These are phyloP conservation scores for Pseudofabraea citricarpa DNA, from an alignment of 2,329 filamentous ascomycete genomes.

Conservation along the genomic window DNA sequence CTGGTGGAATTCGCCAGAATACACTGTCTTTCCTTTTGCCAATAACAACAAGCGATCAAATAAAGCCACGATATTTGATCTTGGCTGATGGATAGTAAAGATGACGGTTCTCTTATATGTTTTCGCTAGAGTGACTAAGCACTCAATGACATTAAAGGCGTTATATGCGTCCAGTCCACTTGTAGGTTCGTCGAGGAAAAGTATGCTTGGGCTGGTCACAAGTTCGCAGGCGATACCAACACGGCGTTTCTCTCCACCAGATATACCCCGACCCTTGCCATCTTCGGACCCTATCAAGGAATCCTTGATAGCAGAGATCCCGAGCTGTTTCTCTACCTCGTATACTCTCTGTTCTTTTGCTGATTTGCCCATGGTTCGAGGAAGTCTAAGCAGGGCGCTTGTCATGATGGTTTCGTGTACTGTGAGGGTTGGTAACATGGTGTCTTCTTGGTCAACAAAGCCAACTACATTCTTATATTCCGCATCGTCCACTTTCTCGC, in stretches of 20 bases:
- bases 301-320: slow-evolving; percentile 89
- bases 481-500: slow-evolving; percentile 76
- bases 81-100: slow-evolving; percentile 96
- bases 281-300: slow-evolving; percentile 96
- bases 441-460: slow-evolving; percentile 97
- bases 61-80: slow-evolving; percentile 95
- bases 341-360: slow-evolving; percentile 89
- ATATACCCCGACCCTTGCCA: slow-evolving; percentile 89
- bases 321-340: slow-evolving; percentile 93
- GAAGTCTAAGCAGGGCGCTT: slow-evolving; percentile 87
- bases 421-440: slow-evolving; percentile 90
- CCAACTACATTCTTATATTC: slow-evolving; percentile 92
- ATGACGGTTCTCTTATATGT: slow-evolving; percentile 96
- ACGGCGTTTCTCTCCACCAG: slow-evolving; percentile 91
- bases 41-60: slow-evolving; percentile 93
- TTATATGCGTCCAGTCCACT: slow-evolving; percentile 96
- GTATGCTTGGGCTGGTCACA: slow-evolving; percentile 92
- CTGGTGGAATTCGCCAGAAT: slow-evolving; percentile 82
- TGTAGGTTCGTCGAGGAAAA: slow-evolving; percentile 95
- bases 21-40: slow-evolving; percentile 84
- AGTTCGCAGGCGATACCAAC: slow-evolving; percentile 97
- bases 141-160: slow-evolving; percentile 97
- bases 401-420: slow-evolving; percentile 97
- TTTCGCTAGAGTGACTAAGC: slow-evolving; percentile 88
- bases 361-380: slow-evolving; percentile 78